These are phyloP conservation scores for Blastobotrys capitulatus DNA, from an alignment of 1,139 yeast genomes.

Conservation along the genomic window DNA sequence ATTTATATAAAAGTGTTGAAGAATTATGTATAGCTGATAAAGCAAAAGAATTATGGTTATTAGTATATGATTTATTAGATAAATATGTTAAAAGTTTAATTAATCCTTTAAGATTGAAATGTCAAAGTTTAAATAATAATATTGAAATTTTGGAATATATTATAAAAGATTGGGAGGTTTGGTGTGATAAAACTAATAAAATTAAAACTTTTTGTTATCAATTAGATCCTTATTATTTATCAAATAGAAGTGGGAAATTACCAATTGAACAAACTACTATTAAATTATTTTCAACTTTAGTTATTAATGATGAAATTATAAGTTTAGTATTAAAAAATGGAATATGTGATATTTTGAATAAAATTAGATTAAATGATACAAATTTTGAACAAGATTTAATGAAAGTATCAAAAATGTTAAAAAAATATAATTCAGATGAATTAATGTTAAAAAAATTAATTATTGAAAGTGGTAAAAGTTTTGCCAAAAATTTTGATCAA, in stretches of 20 bases:
- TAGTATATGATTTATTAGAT: constrained; percentile 19
- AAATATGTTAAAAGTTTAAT: constrained; percentile 13
- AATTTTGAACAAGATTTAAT: not conserved
- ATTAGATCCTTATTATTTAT: constrained; percentile 35
- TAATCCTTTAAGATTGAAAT: constrained; percentile 2
- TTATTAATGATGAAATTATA: not conserved
- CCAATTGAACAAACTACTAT: constrained; percentile 27
- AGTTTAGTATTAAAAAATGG: not conserved
- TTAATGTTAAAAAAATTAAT: not conserved
- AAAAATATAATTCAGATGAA: not conserved
- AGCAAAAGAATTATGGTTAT: constrained; percentile 25
- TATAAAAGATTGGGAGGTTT: constrained; percentile 23
- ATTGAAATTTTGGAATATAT: constrained; percentile 10
- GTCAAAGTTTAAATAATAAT: not conserved
- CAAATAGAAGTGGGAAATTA: constrained; percentile 22
- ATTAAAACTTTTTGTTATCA: constrained; percentile 32
- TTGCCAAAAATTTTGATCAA: not conserved
- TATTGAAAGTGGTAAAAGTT: not conserved
- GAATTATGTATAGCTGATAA: constrained; percentile 33
- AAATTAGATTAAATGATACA: not conserved
- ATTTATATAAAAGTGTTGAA: constrained; percentile 36
- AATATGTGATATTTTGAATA: not conserved
- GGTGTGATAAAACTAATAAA: constrained; percentile 25
- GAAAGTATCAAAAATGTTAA: constrained; percentile 1
- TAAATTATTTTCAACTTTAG: constrained; percentile 15